Base-by-base conservation (phyloP, 1,284 basidiomycete species). In the Irpex sp. region DNA sequence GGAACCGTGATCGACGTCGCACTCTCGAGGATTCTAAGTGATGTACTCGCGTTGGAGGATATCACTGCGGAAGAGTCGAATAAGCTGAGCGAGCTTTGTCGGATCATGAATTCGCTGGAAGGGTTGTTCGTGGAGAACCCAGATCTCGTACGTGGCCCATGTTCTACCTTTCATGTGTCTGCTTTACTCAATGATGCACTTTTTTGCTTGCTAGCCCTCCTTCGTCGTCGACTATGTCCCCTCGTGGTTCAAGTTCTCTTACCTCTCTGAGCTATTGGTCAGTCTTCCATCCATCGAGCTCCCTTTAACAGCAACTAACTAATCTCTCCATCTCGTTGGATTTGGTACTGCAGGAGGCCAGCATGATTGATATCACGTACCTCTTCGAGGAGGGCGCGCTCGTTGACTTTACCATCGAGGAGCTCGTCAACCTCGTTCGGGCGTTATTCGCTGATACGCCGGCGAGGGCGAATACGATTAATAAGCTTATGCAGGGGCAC, bases 181-280 rank as follows among this genome's bases (percentile, higher is more conserved):
- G 9, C 56, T 48, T 61, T 16, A n/a, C 18, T 62, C 53, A 60
- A 53, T 37, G 35, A 28, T 2, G 48, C 37, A 18, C 21, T 33
- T 58, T 45, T 37, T 2, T 33, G 3, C 28, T 33, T 33, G 7
- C 7, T 64, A 90, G 84, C 80, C 85, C n/a, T 86, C 87, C 0
- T 84, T 88, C 61, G 84, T 87, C 12, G 84, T 85, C 2, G 84
- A 83, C 0, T 90, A 91, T 66, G 93, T 95, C 16, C 90, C 92
- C 0, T 88, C 86, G n/a, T 98, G 94, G 95, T 82, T 96, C 68
- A 96, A 96, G 72, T 96, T 93, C 73, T 93, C 90, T 19, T 98
- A 97, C 74, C 79, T 96, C 1, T 91, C 91, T 2, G 94, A 97
- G 72, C 79, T 98, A 10, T 74, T 98, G 76, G 93, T 94, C 65